A percentile compares a stretch with the other conserved stretches of the same genome.
Conservation (phyloP, 331 rosid genomes). For the Rhamnella rubrinervis region DNA sequence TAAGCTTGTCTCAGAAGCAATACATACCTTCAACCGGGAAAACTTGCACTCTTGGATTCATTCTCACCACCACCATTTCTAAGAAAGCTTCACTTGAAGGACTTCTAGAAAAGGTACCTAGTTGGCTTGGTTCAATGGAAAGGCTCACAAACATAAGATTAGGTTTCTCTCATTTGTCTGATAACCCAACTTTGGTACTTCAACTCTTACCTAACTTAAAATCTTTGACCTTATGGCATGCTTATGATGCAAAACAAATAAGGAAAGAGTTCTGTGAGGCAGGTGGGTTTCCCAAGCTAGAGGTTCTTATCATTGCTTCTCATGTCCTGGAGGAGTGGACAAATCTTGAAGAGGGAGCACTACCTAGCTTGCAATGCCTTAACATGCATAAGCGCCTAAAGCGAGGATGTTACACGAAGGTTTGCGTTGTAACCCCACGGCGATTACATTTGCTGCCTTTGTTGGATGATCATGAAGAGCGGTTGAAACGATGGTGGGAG, state of each 20-base stretch:
- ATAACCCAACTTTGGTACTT: slow-evolving; percentile 21
- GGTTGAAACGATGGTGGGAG: slow-evolving; percentile 23
- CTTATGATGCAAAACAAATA: slow-evolving; percentile 16
- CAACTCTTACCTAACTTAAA: slow-evolving; percentile 33
- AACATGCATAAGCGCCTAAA: slow-evolving; percentile 7
- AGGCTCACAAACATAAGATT: slow-evolving; percentile 22
- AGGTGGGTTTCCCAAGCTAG: slow-evolving; percentile 26
- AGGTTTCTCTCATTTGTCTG: slow-evolving; percentile 16
- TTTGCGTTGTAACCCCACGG: slow-evolving; percentile 20
- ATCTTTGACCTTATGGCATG: slow-evolving; percentile 19
- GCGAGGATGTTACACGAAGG: slow-evolving; percentile 16
- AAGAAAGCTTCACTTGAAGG: slow-evolving; percentile 22
- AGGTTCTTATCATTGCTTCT: slow-evolving; percentile 26
- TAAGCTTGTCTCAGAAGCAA: slow-evolving; percentile 24
- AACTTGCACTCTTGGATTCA: slow-evolving; percentile 22
- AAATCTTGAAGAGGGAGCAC: slow-evolving; percentile 29
- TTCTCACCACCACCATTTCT: slow-evolving; percentile 28
- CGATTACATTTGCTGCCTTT: slow-evolving; percentile 13
- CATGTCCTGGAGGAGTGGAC: slow-evolving; percentile 28
- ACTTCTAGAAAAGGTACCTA: slow-evolving; percentile 10
- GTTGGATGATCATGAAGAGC: slow-evolving; percentile 22
- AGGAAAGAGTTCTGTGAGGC: slow-evolving; percentile 20
- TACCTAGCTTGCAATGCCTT: slow-evolving; percentile 24
- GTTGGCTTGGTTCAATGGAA: slow-evolving; percentile 31
- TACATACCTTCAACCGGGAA: neutral